Percentiles rank a stretch among this genome's conserved stretches.
Evolutionary conservation across 768 basidiomycete genomes (phyloP).

Genomic region (Mycena albidolilacea): DNA sequence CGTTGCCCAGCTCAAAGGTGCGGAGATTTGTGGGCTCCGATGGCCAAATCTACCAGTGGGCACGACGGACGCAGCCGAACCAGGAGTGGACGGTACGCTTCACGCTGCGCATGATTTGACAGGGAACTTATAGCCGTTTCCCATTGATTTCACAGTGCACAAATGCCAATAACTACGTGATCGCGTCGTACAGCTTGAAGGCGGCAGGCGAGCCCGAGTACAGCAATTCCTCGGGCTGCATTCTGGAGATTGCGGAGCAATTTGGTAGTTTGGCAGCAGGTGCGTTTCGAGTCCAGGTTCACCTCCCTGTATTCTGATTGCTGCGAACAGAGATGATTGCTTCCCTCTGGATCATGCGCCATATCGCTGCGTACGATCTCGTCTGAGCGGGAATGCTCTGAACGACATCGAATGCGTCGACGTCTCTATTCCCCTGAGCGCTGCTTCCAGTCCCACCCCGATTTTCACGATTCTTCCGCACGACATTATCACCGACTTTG

Average conservation of each 20-base stretch:
- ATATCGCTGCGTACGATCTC: conserved; percentile 65
- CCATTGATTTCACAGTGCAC: conserved; percentile 61
- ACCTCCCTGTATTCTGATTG: conserved; percentile 17
- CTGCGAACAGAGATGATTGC: conserved; percentile 68
- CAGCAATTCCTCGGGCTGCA: conserved; percentile 68
- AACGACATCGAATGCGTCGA: background rate
- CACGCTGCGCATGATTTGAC: background rate
- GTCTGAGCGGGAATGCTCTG: background rate
- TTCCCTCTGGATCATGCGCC: conserved; percentile 74
- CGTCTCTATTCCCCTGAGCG: too few species aligned
- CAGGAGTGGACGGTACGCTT: conserved; percentile 77
- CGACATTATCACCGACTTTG: background rate
- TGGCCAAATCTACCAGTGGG: conserved; percentile 75
- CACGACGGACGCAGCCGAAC: conserved; percentile 59
- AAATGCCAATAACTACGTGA: conserved; percentile 62
- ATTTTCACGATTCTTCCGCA: background rate
- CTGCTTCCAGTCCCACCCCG: too few species aligned
- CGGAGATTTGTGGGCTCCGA: conserved; percentile 74
- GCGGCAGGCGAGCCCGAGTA: conserved; percentile 69
- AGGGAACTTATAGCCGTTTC: conserved; percentile 12
- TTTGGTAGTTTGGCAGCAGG: conserved; percentile 71
- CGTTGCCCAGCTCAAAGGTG: conserved; percentile 52
- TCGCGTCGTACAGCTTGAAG: conserved; percentile 76
- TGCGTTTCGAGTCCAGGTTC: conserved; percentile 46
- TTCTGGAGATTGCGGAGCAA: conserved; percentile 74